phyloP scores from a whole-genome alignment of 208 protist species.

The Novymonas esmeraldas region DNA sequence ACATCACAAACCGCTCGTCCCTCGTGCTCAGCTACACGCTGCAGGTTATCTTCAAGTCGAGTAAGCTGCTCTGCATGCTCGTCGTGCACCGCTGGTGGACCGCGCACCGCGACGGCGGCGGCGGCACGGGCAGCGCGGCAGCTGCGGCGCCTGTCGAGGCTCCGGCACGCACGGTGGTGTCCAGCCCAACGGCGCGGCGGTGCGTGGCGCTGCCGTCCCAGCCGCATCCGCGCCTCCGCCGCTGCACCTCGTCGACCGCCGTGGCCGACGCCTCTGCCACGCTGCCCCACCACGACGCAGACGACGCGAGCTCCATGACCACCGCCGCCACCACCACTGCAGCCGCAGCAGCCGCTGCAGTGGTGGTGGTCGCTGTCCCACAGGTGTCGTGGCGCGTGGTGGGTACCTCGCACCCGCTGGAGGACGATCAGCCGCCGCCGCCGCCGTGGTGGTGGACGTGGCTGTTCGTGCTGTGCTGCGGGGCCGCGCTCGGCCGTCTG shows the following conservation, averaged over 20 bases:
- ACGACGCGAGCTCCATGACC: no score
- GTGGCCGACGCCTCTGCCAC: no score
- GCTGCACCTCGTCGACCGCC: no score
- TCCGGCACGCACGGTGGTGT: no score
- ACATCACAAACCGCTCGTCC: constrained; percentile 54
- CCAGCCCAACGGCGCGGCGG: no score
- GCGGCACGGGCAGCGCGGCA: no score
- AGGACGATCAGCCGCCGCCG: background rate
- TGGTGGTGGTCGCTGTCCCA: background rate
- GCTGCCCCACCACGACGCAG: no score
- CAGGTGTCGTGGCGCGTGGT: background rate
- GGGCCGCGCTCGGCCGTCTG: no score
- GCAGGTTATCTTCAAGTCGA: constrained; percentile 73
- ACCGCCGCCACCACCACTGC: no score
- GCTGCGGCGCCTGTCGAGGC: no score
- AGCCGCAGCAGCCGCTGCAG: background rate
- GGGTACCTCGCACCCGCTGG: background rate
- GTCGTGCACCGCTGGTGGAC: constrained; percentile 34
- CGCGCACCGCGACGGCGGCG: background rate
- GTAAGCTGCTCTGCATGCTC: constrained; percentile 60
- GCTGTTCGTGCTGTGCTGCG: background rate
- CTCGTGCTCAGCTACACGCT: constrained; percentile 50
- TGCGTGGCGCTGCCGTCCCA: no score
- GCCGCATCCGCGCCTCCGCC: no score
- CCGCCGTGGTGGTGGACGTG: background rate